Percentiles rank a stretch among this genome's conserved stretches.
phyloP scores from a whole-genome alignment of 2,329 filamentous ascomycete genomes.

The Sarocladium kiliense region DNA sequence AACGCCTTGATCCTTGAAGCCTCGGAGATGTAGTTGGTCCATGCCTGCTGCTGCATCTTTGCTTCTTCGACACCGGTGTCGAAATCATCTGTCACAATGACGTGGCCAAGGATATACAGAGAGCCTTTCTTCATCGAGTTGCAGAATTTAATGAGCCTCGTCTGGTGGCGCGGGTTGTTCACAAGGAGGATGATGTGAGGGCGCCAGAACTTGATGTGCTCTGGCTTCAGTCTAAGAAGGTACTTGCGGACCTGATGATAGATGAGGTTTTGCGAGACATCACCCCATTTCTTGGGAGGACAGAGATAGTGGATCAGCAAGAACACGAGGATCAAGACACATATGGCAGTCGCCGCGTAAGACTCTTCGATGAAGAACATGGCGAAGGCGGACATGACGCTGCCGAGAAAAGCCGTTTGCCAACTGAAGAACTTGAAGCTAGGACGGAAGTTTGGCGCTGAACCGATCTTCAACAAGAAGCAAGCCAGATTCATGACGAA shows the following conservation, averaged over 20 bases:
- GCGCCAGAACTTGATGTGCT: slow-evolving; percentile 92
- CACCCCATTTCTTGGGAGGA: slow-evolving; percentile 83
- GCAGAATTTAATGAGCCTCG: slow-evolving; percentile 82
- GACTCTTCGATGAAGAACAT: slow-evolving; percentile 90
- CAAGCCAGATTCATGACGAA: slow-evolving; percentile 84
- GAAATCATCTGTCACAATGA: slow-evolving; percentile 83
- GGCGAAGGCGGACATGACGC: slow-evolving; percentile 68
- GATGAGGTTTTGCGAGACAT: slow-evolving; percentile 84
- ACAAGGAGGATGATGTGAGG: slow-evolving; percentile 82
- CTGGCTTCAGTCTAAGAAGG: slow-evolving; percentile 72
- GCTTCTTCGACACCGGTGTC: slow-evolving; percentile 73
- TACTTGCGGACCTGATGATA: slow-evolving; percentile 86
- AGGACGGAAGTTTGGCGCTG: slow-evolving; percentile 82
- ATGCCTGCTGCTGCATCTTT: slow-evolving; percentile 72
- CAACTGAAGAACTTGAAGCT: slow-evolving; percentile 88
- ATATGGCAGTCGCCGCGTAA: slow-evolving; percentile 72
- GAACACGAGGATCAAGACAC: slow-evolving; percentile 70
- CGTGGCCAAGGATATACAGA: slow-evolving; percentile 79
- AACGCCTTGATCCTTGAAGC: slow-evolving; percentile 85
- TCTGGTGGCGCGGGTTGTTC: slow-evolving; percentile 76
- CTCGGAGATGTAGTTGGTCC: slow-evolving; percentile 80
- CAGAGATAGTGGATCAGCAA: slow-evolving; percentile 80
- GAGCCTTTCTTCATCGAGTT: slow-evolving; percentile 87
- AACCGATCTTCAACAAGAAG: slow-evolving; percentile 80
- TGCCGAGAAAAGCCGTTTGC: slow-evolving; percentile 72